phyloP scores from a whole-genome alignment of 345 rosid genomes.

The Angophora floribunda region DNA sequence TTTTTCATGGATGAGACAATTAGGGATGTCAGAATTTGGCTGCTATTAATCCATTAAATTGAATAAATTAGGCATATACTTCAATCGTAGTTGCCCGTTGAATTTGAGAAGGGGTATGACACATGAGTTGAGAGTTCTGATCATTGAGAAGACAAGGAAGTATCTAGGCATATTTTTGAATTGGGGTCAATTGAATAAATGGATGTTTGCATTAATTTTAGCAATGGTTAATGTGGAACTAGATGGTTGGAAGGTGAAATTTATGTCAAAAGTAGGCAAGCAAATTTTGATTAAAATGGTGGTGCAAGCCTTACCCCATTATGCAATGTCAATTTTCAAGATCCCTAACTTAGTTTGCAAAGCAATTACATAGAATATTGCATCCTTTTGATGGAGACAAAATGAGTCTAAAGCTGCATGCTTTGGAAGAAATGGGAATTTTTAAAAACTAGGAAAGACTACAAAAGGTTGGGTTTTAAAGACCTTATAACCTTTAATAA shows the following conservation, averaged over 20 bases:
- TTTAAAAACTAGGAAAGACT: background rate
- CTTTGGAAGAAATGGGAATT: background rate
- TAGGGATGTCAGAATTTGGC: background rate
- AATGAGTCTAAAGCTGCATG: background rate
- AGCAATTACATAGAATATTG: background rate
- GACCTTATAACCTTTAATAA: background rate
- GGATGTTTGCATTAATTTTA: background rate
- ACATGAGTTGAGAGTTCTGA: background rate
- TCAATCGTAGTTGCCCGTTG: rapidly evolving
- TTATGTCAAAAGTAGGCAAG: background rate
- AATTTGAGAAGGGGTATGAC: background rate
- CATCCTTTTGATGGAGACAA: background rate
- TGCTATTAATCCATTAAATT: background rate
- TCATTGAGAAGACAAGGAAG: background rate
- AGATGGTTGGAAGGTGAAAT: background rate
- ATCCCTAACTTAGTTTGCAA: rapidly evolving
- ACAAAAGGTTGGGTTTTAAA: background rate
- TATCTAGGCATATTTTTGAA: background rate
- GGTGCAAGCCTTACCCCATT: background rate
- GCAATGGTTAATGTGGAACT: background rate
- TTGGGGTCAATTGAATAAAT: background rate
- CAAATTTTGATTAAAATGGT: background rate
- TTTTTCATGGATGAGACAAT: background rate
- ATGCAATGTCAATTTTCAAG: background rate
- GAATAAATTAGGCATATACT: background rate